These are phyloP conservation scores for Aspergillus bombycis DNA, from an alignment of 2,329 filamentous ascomycete genomes.

Conservation along the genomic window DNA sequence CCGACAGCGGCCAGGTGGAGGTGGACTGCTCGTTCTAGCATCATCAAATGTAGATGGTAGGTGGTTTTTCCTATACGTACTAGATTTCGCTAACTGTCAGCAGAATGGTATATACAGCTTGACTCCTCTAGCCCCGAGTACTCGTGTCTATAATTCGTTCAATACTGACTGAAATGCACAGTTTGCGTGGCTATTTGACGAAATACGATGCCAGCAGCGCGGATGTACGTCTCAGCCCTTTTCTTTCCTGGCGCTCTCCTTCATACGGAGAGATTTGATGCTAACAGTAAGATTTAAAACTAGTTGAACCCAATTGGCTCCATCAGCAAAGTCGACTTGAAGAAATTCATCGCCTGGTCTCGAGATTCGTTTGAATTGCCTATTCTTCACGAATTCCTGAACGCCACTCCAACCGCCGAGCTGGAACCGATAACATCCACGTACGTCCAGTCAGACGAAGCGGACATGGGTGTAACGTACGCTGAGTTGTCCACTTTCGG, in stretches of 20 bases:
- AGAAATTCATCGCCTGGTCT: slow-evolving; percentile 71
- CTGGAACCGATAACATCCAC: slow-evolving; percentile 67
- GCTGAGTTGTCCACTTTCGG: slow-evolving; percentile 58
- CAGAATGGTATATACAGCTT: slow-evolving; percentile 31
- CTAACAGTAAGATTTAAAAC: slow-evolving; percentile 4
- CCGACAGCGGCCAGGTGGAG: slow-evolving; percentile 59
- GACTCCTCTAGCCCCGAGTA: background rate
- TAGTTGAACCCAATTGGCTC: slow-evolving; percentile 46
- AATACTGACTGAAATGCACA: slow-evolving; percentile 38
- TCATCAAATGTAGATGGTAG: slow-evolving; percentile 64
- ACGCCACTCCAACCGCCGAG: slow-evolving; percentile 65
- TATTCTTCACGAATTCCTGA: slow-evolving; percentile 67
- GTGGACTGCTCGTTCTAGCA: slow-evolving; percentile 66
- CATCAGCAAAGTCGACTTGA: slow-evolving; percentile 69
- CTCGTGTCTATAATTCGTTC: background rate
- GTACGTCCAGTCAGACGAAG: slow-evolving; percentile 63
- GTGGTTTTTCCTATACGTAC: background rate
- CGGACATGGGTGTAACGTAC: slow-evolving; percentile 59
- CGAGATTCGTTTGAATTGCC: slow-evolving; percentile 62
- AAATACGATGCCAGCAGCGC: slow-evolving; percentile 67
- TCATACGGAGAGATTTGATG: background rate
- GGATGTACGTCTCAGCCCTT: slow-evolving; percentile 49
- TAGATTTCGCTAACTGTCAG: slow-evolving; percentile 10
- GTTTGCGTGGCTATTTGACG: slow-evolving; percentile 61
- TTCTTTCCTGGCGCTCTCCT: background rate